These are phyloP conservation scores for Blastobotrys illinoisensis DNA, from an alignment of 1,139 yeast genomes.

Conservation along the genomic window DNA sequence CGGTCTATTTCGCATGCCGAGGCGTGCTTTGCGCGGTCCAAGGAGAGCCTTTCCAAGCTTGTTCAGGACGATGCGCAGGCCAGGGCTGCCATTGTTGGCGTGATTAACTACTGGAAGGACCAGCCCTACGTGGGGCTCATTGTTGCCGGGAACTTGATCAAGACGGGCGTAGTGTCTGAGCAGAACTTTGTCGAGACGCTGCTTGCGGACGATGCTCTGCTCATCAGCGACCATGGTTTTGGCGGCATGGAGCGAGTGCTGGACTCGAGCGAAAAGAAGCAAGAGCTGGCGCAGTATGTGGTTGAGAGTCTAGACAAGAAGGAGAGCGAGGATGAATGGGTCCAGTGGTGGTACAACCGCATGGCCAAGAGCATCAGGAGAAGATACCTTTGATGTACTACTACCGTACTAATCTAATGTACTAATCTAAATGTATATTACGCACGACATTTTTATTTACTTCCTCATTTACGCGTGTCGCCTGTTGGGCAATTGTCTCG, in stretches of 20 bases:
- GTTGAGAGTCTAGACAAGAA: background rate
- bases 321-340: constrained; percentile 7
- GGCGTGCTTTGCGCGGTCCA: constrained; percentile 56
- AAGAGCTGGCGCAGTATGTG: constrained; percentile 2
- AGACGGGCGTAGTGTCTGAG: constrained; percentile 30
- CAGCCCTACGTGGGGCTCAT: constrained; percentile 79
- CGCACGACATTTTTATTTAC: no score
- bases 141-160: constrained; percentile 59
- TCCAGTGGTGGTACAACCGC: constrained; percentile 11
- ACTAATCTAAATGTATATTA: background rate
- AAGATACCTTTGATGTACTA: background rate
- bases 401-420: background rate
- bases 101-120: constrained; percentile 70
- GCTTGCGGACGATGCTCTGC: constrained; percentile 9
- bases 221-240: constrained; percentile 10
- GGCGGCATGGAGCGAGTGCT: constrained; percentile 4
- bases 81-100: constrained; percentile 40
- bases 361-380: background rate
- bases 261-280: constrained; percentile 2
- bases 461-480: no score
- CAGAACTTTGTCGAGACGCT: constrained; percentile 14
- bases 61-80: constrained; percentile 29
- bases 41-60: constrained; percentile 46
- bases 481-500: no score
- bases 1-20: constrained; percentile 86